Base-by-base conservation (phyloP, 805 yeast genomes). In the Starmerella khaoyaiensis region DNA sequence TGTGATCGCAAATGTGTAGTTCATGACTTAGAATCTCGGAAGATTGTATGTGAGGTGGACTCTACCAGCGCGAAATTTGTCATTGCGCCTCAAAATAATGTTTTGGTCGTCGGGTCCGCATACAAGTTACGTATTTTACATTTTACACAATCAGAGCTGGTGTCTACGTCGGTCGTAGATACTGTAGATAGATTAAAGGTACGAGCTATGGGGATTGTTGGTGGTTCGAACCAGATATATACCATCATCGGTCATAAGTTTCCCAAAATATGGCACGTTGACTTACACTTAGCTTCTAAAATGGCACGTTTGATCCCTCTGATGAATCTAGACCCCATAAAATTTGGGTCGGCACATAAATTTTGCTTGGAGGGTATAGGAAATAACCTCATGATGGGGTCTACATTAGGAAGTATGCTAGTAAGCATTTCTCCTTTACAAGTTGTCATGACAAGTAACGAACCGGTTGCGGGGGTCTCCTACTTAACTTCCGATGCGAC, bases 21-120 rank as follows among this genome's bases (percentile, higher is more conserved):
- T 12, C 42, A 43, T 36, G 24, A 46, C 21, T 31, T 45, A 2
- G 33, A n/a, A n/a, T 32, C 49, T 28, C 43, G 50, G 23, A 25
- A 31, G 17, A 11, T 19, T 5, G 28, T 25, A 7, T 9, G 15
- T 14, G 17, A 33, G 3, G 36, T 44, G 20, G 39, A 29, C 23
- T 20, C 43, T 11, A 28, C 28, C 12, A 37, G 43, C 14, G 47
- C 47, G 5, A 35, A 33, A 20, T 31, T 23, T 22, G 28, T 39
- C 9, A 31, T 22, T 21, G 41, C 27, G 15, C 28, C 19, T 3
- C 14, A 19, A 9, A 33, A 24, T 8, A 16, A 19, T 18, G 35
- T 25, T 11, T 28, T 41, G 15, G 45, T 37, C 12, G 47, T 45
- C 8, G 49, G 35, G 5, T 45, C 49, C 9, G 21, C 37, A 11